A percentile compares a stretch with the other conserved stretches of the same genome.
Evolutionary conservation across 2,329 filamentous ascomycete species (phyloP).

Genomic region (Phialemonium atrogriseum): DNA sequence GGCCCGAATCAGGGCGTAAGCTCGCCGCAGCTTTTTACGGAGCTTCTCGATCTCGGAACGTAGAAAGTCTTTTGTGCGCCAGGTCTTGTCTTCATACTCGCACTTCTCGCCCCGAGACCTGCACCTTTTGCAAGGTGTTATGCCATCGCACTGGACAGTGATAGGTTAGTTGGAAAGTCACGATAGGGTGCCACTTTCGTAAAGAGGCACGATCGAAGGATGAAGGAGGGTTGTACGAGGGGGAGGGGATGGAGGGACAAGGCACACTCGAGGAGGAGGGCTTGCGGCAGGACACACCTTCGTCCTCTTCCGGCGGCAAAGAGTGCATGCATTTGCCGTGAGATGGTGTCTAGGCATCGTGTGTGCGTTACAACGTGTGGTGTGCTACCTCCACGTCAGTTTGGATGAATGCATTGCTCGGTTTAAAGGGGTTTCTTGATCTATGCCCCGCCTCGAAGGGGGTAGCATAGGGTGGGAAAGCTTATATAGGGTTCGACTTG

Average conservation of each 20-base stretch:
- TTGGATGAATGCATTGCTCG: no score
- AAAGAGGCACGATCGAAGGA: no score
- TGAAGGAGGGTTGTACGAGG: no score
- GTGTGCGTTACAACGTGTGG: no score
- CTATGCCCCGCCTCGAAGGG: no score
- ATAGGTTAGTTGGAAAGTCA: no score
- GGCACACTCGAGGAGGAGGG: not conserved
- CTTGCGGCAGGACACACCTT: conserved; percentile 11
- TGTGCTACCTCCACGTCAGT: no score
- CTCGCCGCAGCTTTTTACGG: conserved; percentile 13
- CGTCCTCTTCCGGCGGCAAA: conserved; percentile 17
- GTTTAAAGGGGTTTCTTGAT: no score
- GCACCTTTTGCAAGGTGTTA: conserved; percentile 16
- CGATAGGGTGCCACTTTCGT: no score
- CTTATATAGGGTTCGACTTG: no score
- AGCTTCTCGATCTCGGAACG: conserved; percentile 16
- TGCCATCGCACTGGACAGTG: conserved; percentile 14
- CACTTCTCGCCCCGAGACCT: conserved; percentile 15
- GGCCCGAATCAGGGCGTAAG: conserved; percentile 13
- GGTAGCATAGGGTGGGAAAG: no score
- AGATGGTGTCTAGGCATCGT: conserved; percentile 17
- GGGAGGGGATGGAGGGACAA: no score
- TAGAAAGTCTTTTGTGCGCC: conserved; percentile 17
- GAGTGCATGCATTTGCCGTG: conserved; percentile 16
- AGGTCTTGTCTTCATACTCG: conserved; percentile 17